Conservation (phyloP, 2,329 filamentous ascomycete genomes). For the Lachnellula occidentalis region DNA sequence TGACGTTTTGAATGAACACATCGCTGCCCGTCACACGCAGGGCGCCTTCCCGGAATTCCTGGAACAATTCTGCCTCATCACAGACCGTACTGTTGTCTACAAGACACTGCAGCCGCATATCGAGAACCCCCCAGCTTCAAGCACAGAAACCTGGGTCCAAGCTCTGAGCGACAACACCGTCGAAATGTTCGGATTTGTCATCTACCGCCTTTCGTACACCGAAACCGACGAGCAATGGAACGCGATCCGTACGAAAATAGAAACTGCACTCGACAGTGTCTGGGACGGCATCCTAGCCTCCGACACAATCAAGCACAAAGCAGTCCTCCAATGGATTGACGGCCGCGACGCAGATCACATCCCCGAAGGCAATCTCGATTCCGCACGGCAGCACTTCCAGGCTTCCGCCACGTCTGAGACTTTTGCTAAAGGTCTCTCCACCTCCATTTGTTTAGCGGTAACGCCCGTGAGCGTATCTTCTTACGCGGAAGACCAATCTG, state of each 20-base stretch:
- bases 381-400: slow-evolving; percentile 20
- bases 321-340: slow-evolving; percentile 19
- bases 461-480: slow-evolving; percentile 11
- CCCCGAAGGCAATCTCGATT: slow-evolving; percentile 17
- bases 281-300: slow-evolving; percentile 14
- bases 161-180: slow-evolving; percentile 6
- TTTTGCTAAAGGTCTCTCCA: slow-evolving; percentile 6
- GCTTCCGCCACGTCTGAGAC: background rate
- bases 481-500: slow-evolving; percentile 1
- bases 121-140: slow-evolving; percentile 6
- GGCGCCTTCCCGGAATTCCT: slow-evolving; percentile 11
- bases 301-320: slow-evolving; percentile 13
- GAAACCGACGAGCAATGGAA: slow-evolving; percentile 17
- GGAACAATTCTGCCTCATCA: slow-evolving; percentile 11
- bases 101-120: slow-evolving; percentile 14
- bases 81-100: slow-evolving; percentile 16
- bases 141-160: slow-evolving; percentile 15
- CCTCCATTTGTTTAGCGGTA: slow-evolving; percentile 15
- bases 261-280: slow-evolving; percentile 12
- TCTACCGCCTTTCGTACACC: slow-evolving; percentile 17
- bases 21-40: background rate
- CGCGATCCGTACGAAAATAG: slow-evolving; percentile 3
- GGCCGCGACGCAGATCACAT: slow-evolving; percentile 13
- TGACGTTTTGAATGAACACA: background rate
- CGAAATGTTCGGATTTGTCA: slow-evolving; percentile 17